Base-by-base conservation (phyloP, 768 basidiomycete species). In the Punctularia strigosozonata region DNA sequence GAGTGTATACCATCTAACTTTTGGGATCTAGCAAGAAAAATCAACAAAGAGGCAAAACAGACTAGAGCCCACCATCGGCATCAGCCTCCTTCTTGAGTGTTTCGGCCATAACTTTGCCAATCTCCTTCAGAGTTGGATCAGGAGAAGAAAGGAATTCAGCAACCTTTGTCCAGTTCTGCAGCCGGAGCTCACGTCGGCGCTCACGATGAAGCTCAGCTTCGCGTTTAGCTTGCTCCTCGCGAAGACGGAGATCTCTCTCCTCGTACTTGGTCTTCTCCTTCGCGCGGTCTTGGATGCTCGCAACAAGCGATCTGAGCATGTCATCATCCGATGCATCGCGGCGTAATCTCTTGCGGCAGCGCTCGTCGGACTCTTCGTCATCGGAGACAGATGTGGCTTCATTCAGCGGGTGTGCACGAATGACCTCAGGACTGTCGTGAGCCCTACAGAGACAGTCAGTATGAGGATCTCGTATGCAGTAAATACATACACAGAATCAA, bases 281-380 rank as follows among this genome's bases (percentile, higher is more conserved):
- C 8, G 8, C 10, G 15, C 26, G 26, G 15, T 18, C 6, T 20
- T 6, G 6, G 18, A 28, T 28, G 26, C 10, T 28, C 26, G 26
- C 26, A 15, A 28, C 10, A 28, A 28, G 8, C 26, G 8, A 15
- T 15, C 15, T 28, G 10, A 28, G 8, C 42, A 28, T n/a, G 18
- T 6, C 12, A 15, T 43, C 25, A 34, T 43, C 28, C 20, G 26
- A 23, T 17, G 31, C 42, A 10, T 25, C 25, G 25, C 24, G 26
- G 8, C 39, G 20, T 6, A 18, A 4, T 15, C 18, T 5, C 40
- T 43, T 39, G 12, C 31, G 19, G 23, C 37, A 36, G 22, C 26
- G 4, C 3, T 19, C 20, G 13, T 35, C 23, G 14, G 25, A n/a
- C 6, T 20, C 7, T 21, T 43, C 31, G 19, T 31, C 40, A n/a